Conservation (phyloP, 257 asterid genomes). For the Paulownia fortunei region DNA sequence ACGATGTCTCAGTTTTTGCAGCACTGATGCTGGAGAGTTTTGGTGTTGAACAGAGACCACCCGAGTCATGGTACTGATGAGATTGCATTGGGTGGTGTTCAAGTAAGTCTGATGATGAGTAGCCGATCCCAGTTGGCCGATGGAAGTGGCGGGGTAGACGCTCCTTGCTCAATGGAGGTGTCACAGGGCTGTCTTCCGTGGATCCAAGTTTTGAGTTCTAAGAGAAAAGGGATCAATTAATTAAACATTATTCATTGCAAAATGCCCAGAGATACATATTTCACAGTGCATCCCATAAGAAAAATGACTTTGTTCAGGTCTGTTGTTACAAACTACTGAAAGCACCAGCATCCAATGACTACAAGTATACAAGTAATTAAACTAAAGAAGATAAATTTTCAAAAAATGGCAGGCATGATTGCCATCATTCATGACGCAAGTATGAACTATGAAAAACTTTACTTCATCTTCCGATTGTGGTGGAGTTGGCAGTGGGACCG, state of each 20-base stretch:
- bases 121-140: slow-evolving; percentile 48
- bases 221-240: slow-evolving; percentile 11
- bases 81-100: slow-evolving; percentile 49
- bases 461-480: slow-evolving; percentile 85
- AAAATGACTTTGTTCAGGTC: neutral
- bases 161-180: slow-evolving; percentile 77
- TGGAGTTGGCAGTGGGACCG: slow-evolving; percentile 67
- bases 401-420: neutral
- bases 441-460: slow-evolving; percentile 24
- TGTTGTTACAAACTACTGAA: neutral
- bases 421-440: slow-evolving; percentile 14
- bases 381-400: neutral
- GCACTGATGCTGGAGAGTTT: slow-evolving; percentile 83
- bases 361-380: neutral
- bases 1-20: slow-evolving; percentile 72
- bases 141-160: slow-evolving; percentile 54
- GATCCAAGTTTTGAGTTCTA: slow-evolving; percentile 73
- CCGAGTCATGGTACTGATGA: slow-evolving; percentile 50
- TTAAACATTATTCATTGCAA: neutral
- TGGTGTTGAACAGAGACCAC: slow-evolving; percentile 70
- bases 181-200: slow-evolving; percentile 71
- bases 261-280: neutral
- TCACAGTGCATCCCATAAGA: neutral
- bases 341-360: neutral
- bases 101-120: slow-evolving; percentile 57